Base-by-base conservation (phyloP, 2,329 filamentous ascomycete genomes). In the Alternaria longipes region DNA sequence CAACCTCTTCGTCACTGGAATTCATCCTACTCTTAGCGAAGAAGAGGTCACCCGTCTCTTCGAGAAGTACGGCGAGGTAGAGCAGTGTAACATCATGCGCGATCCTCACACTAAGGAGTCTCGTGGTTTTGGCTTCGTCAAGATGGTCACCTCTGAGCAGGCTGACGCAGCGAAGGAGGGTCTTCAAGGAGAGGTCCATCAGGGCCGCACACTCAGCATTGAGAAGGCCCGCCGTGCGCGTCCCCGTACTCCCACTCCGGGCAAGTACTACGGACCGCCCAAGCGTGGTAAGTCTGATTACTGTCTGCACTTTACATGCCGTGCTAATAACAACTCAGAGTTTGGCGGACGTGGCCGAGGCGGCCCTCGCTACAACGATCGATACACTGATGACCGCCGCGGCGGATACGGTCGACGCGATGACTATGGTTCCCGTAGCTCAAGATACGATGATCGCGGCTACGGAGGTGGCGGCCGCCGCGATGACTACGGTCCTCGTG, bases 11-110 rank as follows among this genome's bases (percentile, higher is more conserved):
- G 95, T 99, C 69, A 99, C 95, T 66, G 95, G 95, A 72, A 99
- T 99, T 69, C 93, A 98, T 80, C 95, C 95, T 59, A 91, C 92
- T 74, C 87, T 99, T 69, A 90, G 87, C 49, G 95, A 99, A 81
- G 87, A 90, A 16, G 95, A 98, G 78, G 92, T 99, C 64, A 91
- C 91, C 56, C 93, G 93, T 79, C 90, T 99, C 69, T 99, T 99
- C 77, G 93, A 97, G 83, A 99, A 98, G 83, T 98, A 98, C 76
- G 95, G 95, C 71, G 93, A 97, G 78, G 95, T 99, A 54, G 94
- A 98, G 84, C 98, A 96, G 83, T 98, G 94, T 84, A 96, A 97
- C 81, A 99, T 99, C 84, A 99, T 99, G 95, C 89, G 94, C 76
- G 95, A 99, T 78, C 95, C 95, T 64, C 95, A 99, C 82, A 96